Evolutionary conservation across 31 red algal genomes (phyloP).

Genomic region (Asparagopsis taxiformis): DNA sequence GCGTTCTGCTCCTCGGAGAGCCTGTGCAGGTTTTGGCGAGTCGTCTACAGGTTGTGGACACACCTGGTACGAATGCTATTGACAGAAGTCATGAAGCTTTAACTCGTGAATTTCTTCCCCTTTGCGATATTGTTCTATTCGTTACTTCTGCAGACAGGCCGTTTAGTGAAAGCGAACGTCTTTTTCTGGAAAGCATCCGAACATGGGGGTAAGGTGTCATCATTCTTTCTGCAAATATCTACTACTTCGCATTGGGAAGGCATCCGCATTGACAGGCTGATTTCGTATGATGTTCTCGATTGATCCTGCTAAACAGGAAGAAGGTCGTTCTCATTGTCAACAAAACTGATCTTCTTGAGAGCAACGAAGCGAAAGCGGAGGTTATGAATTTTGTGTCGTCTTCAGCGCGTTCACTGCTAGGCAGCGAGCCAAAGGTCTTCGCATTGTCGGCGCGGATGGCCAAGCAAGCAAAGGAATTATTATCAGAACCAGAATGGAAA

Average conservation of each 20-base stretch:
- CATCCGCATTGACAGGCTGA: too few species aligned
- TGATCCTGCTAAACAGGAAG: conserved; percentile 23
- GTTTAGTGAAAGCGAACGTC: conserved; percentile 64
- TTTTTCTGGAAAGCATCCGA: conserved; percentile 60
- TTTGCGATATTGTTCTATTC: conserved; percentile 56
- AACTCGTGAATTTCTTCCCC: conserved; percentile 55
- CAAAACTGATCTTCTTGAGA: conserved; percentile 64
- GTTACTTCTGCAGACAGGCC: conserved; percentile 63
- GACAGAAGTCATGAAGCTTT: conserved; percentile 33
- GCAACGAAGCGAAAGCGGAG: conserved; percentile 2
- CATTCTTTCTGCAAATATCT: not conserved
- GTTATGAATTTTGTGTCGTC: conserved; percentile 46
- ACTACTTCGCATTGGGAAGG: too few species aligned
- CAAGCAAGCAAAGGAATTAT: conserved; percentile 12
- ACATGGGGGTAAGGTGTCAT: conserved; percentile 25
- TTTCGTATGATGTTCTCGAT: too few species aligned
- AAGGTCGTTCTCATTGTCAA: conserved; percentile 61
- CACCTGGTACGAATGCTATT: conserved; percentile 72
- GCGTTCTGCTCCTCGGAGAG: conserved; percentile 5
- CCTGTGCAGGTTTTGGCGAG: conserved; percentile 22
- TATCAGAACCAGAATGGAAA: conserved; percentile 13
- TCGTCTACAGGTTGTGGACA: conserved; percentile 60
- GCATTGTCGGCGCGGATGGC: conserved; percentile 32
- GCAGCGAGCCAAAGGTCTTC: conserved; percentile 40
- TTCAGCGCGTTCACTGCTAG: conserved; percentile 30